Conservation (phyloP, 495 filamentous ascomycete genomes). For the Viridothelium virens region DNA sequence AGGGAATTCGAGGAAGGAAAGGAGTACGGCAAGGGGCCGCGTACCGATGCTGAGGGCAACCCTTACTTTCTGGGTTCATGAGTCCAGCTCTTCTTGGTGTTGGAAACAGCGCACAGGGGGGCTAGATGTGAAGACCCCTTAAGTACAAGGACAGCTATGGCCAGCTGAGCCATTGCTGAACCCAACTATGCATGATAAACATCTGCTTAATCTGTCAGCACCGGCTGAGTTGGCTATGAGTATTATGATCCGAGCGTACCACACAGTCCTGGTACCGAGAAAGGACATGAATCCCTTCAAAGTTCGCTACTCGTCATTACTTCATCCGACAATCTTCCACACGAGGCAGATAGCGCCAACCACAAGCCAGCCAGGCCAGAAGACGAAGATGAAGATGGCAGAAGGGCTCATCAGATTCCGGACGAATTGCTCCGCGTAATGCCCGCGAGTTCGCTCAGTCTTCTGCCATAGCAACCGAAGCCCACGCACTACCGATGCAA, state of each 20-base stretch:
- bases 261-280: neutral
- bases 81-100: neutral
- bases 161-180: neutral
- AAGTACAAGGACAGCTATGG: neutral
- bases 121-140: neutral
- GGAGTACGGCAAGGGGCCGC: conserved; percentile 73
- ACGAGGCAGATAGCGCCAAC: neutral
- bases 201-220: neutral
- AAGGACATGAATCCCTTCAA: neutral
- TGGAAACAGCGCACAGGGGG: neutral
- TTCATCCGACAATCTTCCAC: neutral
- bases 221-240: neutral
- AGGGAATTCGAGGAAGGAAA: conserved; percentile 85
- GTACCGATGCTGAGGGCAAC: conserved; percentile 80
- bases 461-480: neutral
- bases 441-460: neutral
- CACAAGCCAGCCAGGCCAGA: conserved; percentile 2
- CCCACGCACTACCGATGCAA: neutral
- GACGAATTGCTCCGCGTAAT: conserved; percentile 2
- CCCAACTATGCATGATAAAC: too few relatives aligned
- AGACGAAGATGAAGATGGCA: conserved; percentile 3
- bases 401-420: conserved; percentile 4
- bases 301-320: too few relatives aligned
- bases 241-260: neutral
- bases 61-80: conserved; percentile 57